Evolutionary conservation across 2,329 filamentous ascomycete genomes (phyloP).

Genomic region (Aspergillus oerlinghausenensis): DNA sequence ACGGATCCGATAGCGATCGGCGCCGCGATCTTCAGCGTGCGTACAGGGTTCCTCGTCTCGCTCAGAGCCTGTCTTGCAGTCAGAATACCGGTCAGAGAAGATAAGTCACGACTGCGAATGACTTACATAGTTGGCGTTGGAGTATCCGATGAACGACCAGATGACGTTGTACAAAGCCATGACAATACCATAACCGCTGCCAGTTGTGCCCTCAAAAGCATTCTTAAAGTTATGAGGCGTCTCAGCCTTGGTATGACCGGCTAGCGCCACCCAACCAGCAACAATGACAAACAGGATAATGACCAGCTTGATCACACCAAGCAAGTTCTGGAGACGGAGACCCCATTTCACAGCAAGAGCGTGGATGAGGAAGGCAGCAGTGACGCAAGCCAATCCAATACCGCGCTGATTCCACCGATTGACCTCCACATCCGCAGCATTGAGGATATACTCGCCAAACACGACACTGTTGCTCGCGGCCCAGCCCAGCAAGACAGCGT

Average conservation of each 20-base stretch:
- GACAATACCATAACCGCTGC: constrained; percentile 46
- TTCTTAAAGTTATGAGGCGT: constrained; percentile 35
- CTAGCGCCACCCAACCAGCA: constrained; percentile 38
- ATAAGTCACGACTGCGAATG: constrained; percentile 2
- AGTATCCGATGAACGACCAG: constrained; percentile 58
- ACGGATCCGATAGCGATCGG: constrained; percentile 52
- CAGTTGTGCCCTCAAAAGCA: constrained; percentile 36
- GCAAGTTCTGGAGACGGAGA: constrained; percentile 45
- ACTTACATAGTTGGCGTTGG: constrained; percentile 59
- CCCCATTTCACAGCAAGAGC: constrained; percentile 45
- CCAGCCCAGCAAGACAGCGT: constrained; percentile 49
- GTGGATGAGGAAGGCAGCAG: constrained; percentile 46
- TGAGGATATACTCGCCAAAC: constrained; percentile 50
- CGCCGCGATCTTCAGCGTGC: constrained; percentile 54
- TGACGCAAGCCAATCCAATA: constrained; percentile 46
- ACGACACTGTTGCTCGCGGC: constrained; percentile 51
- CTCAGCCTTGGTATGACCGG: constrained; percentile 34
- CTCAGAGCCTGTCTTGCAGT: constrained; percentile 38
- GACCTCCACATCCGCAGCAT: constrained; percentile 39
- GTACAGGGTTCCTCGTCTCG: constrained; percentile 54
- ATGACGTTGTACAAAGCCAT: constrained; percentile 59
- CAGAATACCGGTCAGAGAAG: neutral
- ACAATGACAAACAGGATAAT: constrained; percentile 47
- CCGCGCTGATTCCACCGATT: constrained; percentile 48
- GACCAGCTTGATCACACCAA: constrained; percentile 48